Percentiles rank a stretch among this genome's conserved stretches.
Conservation (phyloP, 257 asterid species). For the Solanum medicagineum region DNA sequence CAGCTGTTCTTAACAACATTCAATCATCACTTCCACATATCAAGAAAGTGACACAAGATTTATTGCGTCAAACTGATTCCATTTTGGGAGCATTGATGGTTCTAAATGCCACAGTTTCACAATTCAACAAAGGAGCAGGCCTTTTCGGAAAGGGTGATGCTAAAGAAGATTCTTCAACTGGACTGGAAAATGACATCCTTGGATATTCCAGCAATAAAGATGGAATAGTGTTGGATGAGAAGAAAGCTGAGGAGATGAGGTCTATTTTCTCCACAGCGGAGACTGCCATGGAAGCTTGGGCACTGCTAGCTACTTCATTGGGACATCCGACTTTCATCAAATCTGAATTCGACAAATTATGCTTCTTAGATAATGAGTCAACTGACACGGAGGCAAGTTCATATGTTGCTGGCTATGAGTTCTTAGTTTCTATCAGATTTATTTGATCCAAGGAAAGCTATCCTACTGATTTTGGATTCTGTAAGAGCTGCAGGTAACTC, state of each 20-base stretch:
- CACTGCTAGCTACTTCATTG: constrained; percentile 84
- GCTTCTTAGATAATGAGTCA: constrained; percentile 78
- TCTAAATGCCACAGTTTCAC: constrained; percentile 73
- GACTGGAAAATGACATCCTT: constrained; percentile 13
- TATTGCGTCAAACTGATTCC: constrained; percentile 77
- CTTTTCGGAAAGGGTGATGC: constrained; percentile 25
- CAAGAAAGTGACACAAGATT: constrained; percentile 71
- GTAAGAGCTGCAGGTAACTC: constrained; percentile 56
- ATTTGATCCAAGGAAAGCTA: not conserved
- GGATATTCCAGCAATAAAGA: constrained; percentile 16
- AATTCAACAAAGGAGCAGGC: constrained; percentile 39
- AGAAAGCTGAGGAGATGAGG: constrained; percentile 92
- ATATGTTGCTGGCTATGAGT: not conserved
- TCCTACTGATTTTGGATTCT: constrained; percentile 11
- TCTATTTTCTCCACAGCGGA: constrained; percentile 86
- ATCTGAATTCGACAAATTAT: constrained; percentile 88
- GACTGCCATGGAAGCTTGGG: constrained; percentile 99
- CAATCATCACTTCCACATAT: constrained; percentile 55
- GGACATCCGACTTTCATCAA: constrained; percentile 94
- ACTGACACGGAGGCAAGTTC: constrained; percentile 89
- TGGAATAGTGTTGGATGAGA: constrained; percentile 48
- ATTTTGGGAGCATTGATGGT: constrained; percentile 85
- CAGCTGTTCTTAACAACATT: constrained; percentile 4
- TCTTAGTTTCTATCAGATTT: not conserved
- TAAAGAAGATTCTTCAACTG: constrained; percentile 20